Percentiles rank a stretch among this genome's conserved stretches.
Conservation (phyloP, 2,329 filamentous ascomycete species). For the Aspergillus floridensis region DNA sequence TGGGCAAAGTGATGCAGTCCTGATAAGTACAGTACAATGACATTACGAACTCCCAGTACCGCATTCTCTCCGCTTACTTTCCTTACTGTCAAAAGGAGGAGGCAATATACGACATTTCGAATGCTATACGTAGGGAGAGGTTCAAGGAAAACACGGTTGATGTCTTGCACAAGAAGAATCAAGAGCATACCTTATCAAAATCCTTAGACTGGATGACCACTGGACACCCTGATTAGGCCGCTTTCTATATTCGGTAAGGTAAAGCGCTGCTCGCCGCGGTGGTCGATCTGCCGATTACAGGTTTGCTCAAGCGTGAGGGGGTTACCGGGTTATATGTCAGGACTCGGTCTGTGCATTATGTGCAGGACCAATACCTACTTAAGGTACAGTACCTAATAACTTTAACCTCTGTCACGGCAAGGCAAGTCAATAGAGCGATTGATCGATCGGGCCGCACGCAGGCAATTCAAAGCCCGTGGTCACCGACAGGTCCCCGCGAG, state of each 20-base stretch:
- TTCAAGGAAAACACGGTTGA: too few species aligned
- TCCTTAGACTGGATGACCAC: too few species aligned
- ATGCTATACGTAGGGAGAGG: too few species aligned
- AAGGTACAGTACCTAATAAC: too few species aligned
- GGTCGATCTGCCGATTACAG: background rate
- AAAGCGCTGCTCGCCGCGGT: background rate
- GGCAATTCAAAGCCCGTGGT: background rate
- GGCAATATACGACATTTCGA: too few species aligned
- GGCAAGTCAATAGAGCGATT: background rate
- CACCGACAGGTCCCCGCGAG: background rate
- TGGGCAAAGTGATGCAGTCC: background rate
- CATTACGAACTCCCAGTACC: too few species aligned
- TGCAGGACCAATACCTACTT: background rate
- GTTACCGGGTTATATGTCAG: background rate
- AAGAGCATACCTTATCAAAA: too few species aligned
- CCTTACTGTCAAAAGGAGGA: too few species aligned
- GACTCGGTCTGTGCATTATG: constrained; percentile 4
- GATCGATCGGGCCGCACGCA: background rate
- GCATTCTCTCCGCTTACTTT: too few species aligned
- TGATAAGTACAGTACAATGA: too few species aligned
- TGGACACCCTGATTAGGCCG: background rate
- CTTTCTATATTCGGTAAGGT: background rate
- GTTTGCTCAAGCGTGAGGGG: background rate
- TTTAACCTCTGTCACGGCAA: background rate
- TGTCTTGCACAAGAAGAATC: too few species aligned